phyloP scores from a whole-genome alignment of 2,329 filamentous ascomycete species.

The Chalaropsis thielavioides region DNA sequence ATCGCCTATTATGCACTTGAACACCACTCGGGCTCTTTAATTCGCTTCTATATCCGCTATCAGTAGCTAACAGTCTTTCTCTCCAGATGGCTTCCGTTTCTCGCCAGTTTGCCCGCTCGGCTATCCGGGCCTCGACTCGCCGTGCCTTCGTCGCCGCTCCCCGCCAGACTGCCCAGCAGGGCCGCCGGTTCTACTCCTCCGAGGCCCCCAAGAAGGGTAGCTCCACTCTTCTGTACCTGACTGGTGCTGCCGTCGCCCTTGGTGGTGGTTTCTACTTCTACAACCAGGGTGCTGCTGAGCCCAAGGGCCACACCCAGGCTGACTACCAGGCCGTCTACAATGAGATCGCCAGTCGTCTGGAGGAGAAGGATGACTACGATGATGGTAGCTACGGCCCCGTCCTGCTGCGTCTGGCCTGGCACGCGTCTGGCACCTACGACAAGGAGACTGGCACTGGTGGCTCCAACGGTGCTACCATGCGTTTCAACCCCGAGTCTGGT shows the following conservation, averaged over 20 bases:
- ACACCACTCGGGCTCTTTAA: background rate
- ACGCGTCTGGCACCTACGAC: constrained; percentile 85
- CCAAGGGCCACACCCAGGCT: constrained; percentile 55
- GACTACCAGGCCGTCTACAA: constrained; percentile 97
- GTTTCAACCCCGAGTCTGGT: constrained; percentile 74
- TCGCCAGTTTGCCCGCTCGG: constrained; percentile 42
- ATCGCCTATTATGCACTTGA: too few relatives aligned
- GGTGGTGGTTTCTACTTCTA: constrained; percentile 55
- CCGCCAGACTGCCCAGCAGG: constrained; percentile 54
- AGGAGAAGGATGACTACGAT: constrained; percentile 89
- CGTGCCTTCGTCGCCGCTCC: constrained; percentile 42
- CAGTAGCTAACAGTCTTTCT: constrained; percentile 4
- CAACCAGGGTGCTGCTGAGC: constrained; percentile 38
- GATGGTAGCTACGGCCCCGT: constrained; percentile 94
- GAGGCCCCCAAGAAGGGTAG: constrained; percentile 42
- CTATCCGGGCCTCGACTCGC: constrained; percentile 44
- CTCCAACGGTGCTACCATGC: constrained; percentile 94
- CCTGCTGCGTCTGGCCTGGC: constrained; percentile 82
- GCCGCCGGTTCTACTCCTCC: constrained; percentile 67
- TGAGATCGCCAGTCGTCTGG: constrained; percentile 61
- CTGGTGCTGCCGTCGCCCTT: constrained; percentile 43
- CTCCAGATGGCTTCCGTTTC: constrained; percentile 30
- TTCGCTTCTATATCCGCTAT: background rate
- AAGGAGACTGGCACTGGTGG: constrained; percentile 77
- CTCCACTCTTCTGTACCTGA: constrained; percentile 39